A percentile compares a stretch with the other conserved stretches of the same genome.
Evolutionary conservation across 2,329 filamentous ascomycete genomes (phyloP).

Genomic region (Elsinoe australis): DNA sequence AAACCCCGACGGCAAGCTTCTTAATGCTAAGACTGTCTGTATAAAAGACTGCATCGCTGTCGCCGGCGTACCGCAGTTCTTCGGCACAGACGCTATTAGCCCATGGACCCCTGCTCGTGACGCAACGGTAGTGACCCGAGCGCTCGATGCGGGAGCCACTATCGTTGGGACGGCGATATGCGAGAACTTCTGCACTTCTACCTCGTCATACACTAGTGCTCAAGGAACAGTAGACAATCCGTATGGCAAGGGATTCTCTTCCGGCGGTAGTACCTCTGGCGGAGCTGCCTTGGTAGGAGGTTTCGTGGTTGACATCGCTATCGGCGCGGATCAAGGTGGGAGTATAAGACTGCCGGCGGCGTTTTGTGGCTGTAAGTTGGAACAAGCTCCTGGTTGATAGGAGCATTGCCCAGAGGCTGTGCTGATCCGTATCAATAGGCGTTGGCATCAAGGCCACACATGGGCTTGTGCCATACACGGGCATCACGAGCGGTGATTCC

Average conservation of each 20-base stretch:
- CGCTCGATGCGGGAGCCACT: conserved; percentile 44
- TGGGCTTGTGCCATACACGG: conserved; percentile 46
- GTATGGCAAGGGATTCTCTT: conserved; percentile 38
- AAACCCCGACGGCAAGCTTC: conserved; percentile 24
- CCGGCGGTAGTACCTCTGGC: conserved; percentile 44
- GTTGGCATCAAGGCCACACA: conserved; percentile 38
- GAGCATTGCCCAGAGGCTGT: no score
- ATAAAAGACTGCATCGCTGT: conserved; percentile 51
- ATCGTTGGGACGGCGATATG: conserved; percentile 47
- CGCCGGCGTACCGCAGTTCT: conserved; percentile 47
- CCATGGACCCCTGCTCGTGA: conserved; percentile 40
- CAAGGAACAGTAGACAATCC: conserved; percentile 38
- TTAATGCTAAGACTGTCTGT: conserved; percentile 42
- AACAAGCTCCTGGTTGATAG: background rate
- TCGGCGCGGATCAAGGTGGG: conserved; percentile 36
- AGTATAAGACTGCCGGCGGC: conserved; percentile 34
- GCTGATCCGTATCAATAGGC: background rate
- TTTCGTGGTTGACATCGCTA: conserved; percentile 33
- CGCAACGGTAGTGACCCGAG: conserved; percentile 46
- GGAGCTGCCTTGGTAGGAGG: conserved; percentile 38
- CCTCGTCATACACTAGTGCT: conserved; percentile 35
- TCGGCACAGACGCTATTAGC: conserved; percentile 40
- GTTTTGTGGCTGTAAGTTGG: conserved; percentile 28
- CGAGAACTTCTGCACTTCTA: conserved; percentile 48
- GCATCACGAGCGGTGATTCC: conserved; percentile 36